Evolutionary conservation across 2,329 filamentous ascomycete genomes (phyloP), one percentile per base, ranked within the genome.

Genomic region (Fusarium sp.): DNA sequence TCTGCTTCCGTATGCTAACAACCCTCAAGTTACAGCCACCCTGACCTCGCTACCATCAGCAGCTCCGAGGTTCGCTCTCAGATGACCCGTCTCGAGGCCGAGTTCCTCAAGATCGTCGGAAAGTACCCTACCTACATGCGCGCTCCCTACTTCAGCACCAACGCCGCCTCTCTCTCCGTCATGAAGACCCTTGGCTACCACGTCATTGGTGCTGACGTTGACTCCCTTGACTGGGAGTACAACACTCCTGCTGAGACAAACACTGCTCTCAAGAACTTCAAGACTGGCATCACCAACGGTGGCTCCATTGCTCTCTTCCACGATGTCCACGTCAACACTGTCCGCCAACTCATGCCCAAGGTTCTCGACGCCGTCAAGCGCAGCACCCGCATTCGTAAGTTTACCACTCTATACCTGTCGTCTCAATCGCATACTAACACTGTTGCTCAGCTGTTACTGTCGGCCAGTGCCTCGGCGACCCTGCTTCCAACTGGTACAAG

Each of bases 161-260:
- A 73, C 52, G 44, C 56, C 20, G 71, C 55, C 4, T 76, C 76
- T 55, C 64, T 78, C 50, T 52, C 64, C 13, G 75, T 77, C 53
- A 66, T 80, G 62, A 75, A 68, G 28, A 65, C 59, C 40, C 67
- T 86, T 10, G 82, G 81, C 40, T 87, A 86, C 76, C 83, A 86
- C 67, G 76, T 86, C 69, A 80, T 82, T 60, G 84, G 85, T 74
- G 85, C 85, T 71, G 83, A 86, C 71, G 77, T 88, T 37, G 86
- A 88, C 74, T 88, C 86, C 20, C 81, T 85, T 50, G 85, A 88
- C 74, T 87, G 85, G 73, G 81, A 80, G 66, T 82, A 80, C 62
- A 67, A 70, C 42, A 59, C 64, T 28, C 67, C 67, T 30, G 64
- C 62, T 36, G 54, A 56, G 67, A 69, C 63, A 46, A 64, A 67